Evolutionary conservation across 306 rosid genomes (phyloP).

Genomic region (Rubus parviflorus): DNA sequence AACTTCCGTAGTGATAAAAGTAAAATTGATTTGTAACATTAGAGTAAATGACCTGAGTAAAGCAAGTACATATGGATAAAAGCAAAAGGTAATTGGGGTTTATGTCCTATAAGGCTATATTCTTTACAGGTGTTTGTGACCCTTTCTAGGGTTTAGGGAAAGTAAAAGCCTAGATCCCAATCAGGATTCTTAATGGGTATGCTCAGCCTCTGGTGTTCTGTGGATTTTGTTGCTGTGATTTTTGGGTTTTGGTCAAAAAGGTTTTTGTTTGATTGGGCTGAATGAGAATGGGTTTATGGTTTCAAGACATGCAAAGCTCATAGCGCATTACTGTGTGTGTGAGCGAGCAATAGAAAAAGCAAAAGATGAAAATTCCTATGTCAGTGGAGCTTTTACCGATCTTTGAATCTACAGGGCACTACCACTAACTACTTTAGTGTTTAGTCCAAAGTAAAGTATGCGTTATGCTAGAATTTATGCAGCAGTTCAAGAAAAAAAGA

Average conservation of each 20-base stretch:
- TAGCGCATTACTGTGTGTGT: slow-evolving; percentile 16
- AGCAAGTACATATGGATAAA: slow-evolving; percentile 15
- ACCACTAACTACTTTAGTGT: slow-evolving; percentile 33
- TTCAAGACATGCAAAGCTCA: slow-evolving; percentile 69
- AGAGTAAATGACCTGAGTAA: neutral
- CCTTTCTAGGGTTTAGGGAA: slow-evolving; percentile 66
- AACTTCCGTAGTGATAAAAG: neutral
- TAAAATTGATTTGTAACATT: neutral
- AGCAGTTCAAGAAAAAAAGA: neutral
- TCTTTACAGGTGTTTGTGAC: slow-evolving; percentile 16
- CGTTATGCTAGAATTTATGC: slow-evolving; percentile 18
- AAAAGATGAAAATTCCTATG: slow-evolving; percentile 55
- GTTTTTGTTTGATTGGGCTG: slow-evolving; percentile 31
- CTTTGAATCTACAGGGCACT: slow-evolving; percentile 47
- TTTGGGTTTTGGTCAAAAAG: slow-evolving; percentile 42
- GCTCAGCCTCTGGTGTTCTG: slow-evolving; percentile 33
- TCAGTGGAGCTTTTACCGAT: slow-evolving; percentile 50
- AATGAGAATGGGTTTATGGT: slow-evolving; percentile 36
- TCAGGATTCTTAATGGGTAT: slow-evolving; percentile 34
- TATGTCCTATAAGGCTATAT: slow-evolving; percentile 1
- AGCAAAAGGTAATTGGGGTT: slow-evolving; percentile 20
- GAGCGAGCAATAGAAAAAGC: slow-evolving; percentile 35
- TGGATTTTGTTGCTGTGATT: slow-evolving; percentile 32
- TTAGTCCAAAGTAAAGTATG: slow-evolving; percentile 25
- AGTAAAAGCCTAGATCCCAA: slow-evolving; percentile 45